Base-by-base conservation (phyloP, 495 filamentous ascomycete species). In the Tuber calosporum region DNA sequence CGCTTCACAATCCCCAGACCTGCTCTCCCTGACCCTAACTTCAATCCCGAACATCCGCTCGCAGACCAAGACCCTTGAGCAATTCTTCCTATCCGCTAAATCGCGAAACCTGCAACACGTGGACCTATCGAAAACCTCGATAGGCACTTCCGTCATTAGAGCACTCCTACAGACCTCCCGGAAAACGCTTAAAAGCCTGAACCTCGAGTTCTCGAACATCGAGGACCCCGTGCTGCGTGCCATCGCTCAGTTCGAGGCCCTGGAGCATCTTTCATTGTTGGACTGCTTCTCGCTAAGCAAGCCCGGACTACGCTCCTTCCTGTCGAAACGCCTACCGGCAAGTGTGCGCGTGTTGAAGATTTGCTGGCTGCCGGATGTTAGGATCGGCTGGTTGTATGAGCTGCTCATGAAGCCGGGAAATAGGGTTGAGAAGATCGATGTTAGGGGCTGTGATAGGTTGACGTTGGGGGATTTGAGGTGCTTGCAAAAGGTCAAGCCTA, bases 221-320 rank as follows among this genome's bases (percentile, higher is more conserved):
- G 75, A 75, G 4, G 79, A 80, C 45, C 70, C 75, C 13, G 72
- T 75, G 26, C 67, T 81, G 20, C 79, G 79, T 20, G 75, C 79
- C 4, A 71, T 81, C 20, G 79, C 79, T 9, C 36, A 70, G 17
- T 79, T 73, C 17, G 69, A 75, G 71, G 41, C 15, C 1, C 69
- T 81, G 8, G 72, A 75, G 53, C 75, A 36, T 2, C 38, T 81
- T n/a, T 72, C 70, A 15, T 39, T 81, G 15, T 69, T 70, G 5
- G 72, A 66, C 15, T 81, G 79, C 43, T 73, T 77, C 43, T 69
- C 69, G 22, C 26, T 81, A 7, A 73, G 70, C 20, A 74, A 69
- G 20, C 69, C 70, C 4, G 76, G 72, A 1, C 11, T 81, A 7
- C 71, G 75, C 37, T 66, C 70, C 39, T 81, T 77, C 42, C 70